Evolutionary conservation across 352 stramenopile genomes (phyloP), one percentile per base, ranked within the genome.

Genomic region (Plasmopara viticola): DNA sequence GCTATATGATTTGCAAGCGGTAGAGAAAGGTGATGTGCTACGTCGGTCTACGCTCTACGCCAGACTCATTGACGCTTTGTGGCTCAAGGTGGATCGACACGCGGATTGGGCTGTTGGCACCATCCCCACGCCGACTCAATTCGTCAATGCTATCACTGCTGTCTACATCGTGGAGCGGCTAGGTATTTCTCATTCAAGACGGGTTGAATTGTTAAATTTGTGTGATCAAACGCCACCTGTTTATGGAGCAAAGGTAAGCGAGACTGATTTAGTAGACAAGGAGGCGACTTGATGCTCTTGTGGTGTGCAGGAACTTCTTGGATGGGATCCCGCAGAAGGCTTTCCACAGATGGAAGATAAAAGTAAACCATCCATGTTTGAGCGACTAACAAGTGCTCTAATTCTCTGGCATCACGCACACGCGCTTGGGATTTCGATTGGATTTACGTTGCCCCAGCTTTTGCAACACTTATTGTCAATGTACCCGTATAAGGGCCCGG

Each of bases 401-500:
- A 46, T 90, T 46, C 60, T 87, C 18, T 79, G 68, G 66, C 86
- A 81, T 61, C 84, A 82, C 58, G 78, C 80, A 25, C 57, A 78
- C 49, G 70, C 64, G 13, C 60, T 95, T 2, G 68, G 74, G 38
- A 51, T 87, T 9, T 74, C 70, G 3, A 51, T 90, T 9, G 79
- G 83, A n/a, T 91, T 72, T 39, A 73, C 72, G 1, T 63, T 91
- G 59, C 52, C 61, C 15, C 77, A 93, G 62, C 58, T 90, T 9
- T 49, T 95, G n/a, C 72, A 89, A 54, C 74, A 86, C 42, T 55
- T 95, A 17, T 59, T 78, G 17, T 55, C 53, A 2, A 70, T 96
- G 15, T 94, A 95, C 48, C 87, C 87, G 25, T 96, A 93, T 66
- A 89, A 91, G 61, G 66, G 72, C 7, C 78, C 78, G 0, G 44